phyloP scores from a whole-genome alignment of 192 early-diverging fungal genomes.

The Backusella parvicylindrica region DNA sequence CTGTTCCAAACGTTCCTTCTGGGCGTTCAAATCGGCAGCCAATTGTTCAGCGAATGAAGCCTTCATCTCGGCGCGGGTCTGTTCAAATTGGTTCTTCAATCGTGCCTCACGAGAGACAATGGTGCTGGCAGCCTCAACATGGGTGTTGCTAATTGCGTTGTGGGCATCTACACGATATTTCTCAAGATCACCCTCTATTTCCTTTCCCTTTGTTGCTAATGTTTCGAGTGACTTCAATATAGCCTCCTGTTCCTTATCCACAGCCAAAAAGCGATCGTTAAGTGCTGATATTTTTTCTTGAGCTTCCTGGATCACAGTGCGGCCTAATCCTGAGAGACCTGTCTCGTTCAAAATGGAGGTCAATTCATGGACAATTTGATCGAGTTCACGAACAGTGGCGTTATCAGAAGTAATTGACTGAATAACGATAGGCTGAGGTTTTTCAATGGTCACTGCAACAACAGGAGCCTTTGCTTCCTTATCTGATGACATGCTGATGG shows the following conservation, averaged over 20 bases:
- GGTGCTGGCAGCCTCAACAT: constrained; percentile 38
- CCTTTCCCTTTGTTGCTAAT: constrained; percentile 38
- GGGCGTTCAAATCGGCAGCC: constrained; percentile 34
- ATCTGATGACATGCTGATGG: background rate
- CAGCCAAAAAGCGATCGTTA: constrained; percentile 43
- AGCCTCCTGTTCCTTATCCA: constrained; percentile 38
- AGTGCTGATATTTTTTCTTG: constrained; percentile 45
- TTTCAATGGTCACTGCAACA: background rate
- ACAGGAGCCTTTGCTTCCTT: background rate
- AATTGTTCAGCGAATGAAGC: background rate
- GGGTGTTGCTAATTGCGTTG: constrained; percentile 41
- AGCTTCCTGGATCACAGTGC: constrained; percentile 54
- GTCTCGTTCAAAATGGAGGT: constrained; percentile 7
- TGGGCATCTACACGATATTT: constrained; percentile 57
- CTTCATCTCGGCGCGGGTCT: background rate
- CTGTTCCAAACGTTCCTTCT: constrained; percentile 24
- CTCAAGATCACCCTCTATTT: constrained; percentile 50
- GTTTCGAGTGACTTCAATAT: constrained; percentile 14
- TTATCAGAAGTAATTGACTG: constrained; percentile 15
- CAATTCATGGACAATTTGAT: constrained; percentile 27
- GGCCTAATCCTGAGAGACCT: constrained; percentile 41
- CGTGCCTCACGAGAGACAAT: constrained; percentile 41
- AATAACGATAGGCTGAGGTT: background rate
- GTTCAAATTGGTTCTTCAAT: constrained; percentile 38
- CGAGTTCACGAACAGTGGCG: constrained; percentile 24